Evolutionary conservation across 2,329 filamentous ascomycete genomes (phyloP), one percentile per base, ranked within the genome.

Genomic region (Tolypocladium tropicale): DNA sequence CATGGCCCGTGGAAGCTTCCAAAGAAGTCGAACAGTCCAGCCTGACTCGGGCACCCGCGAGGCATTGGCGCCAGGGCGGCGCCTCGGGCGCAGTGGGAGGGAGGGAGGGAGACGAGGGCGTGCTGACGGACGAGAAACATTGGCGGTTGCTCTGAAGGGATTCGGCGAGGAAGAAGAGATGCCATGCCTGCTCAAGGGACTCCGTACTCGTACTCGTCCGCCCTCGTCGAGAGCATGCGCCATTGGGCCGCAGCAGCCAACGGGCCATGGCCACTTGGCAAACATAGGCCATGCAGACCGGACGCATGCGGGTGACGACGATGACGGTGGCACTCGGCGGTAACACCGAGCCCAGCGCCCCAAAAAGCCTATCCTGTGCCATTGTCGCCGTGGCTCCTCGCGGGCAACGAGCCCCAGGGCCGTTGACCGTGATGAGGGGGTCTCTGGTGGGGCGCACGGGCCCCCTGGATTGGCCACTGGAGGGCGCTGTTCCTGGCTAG

Each of bases 401-500:
- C 23, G n/a, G 41, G 41, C 41, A 43, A 14, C 21, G 39, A 21
- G 39, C 39, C 9, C n/a, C n/a, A n/a, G n/a, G 21, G 37, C 37
- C 7, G 37, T 21, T 50, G 48, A 30, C 12, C 12, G 48, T 52
- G 50, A 37, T 37, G 36, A 48, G 41, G 23, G 41, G 41, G 41
- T 25, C 21, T 11, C 9, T 30, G 3, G 52, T 46, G 52, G 50
- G 16, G 32, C 18, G 43, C 43, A 28, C 18, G 36, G 28, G 11
- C 41, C 43, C 46, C 39, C 6, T 11, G 23, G 41, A 46, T 28
- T 46, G 41, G 41, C 41, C 12, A 2, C 6, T 28, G 3, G 23
- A 6, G 41, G 41, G 14, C 41, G 14, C 6, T 30, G 43, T 59
- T 54, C 57, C 57, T 57, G 56, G 36, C 57, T 59, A 59, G 57